Conservation (phyloP, 768 basidiomycete genomes). For the Guyanaporus albipodus region DNA sequence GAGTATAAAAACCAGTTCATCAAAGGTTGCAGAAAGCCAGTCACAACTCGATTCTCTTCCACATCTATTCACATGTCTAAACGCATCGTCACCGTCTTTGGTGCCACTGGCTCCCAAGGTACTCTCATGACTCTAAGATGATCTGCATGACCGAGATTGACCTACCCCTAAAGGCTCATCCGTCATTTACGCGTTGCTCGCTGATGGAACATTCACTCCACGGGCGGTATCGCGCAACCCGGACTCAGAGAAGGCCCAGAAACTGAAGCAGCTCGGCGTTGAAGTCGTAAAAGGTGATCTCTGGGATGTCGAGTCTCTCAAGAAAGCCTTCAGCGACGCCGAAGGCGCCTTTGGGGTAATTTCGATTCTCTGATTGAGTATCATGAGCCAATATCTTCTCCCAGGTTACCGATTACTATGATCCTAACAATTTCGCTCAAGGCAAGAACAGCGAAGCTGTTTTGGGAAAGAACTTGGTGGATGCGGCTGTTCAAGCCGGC, state of each 20-base stretch:
- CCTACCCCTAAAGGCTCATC: constrained; percentile 18
- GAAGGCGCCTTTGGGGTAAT: constrained; percentile 33
- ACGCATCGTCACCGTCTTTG: constrained; percentile 32
- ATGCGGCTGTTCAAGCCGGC: constrained; percentile 20
- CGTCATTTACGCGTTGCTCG: constrained; percentile 27
- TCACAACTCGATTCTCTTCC: too few relatives aligned
- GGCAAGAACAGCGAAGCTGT: constrained; percentile 18
- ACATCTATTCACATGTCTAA: too few relatives aligned
- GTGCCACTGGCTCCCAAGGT: constrained; percentile 38
- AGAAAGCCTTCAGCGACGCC: constrained; percentile 24
- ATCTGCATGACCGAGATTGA: not conserved
- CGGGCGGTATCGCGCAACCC: constrained; percentile 33
- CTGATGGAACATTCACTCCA: constrained; percentile 33
- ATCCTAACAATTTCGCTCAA: constrained; percentile 16
- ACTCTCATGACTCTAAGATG: not conserved
- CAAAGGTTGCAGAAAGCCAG: too few relatives aligned
- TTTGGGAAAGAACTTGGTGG: constrained; percentile 31
- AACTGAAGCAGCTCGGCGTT: constrained; percentile 20
- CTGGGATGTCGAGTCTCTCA: constrained; percentile 25
- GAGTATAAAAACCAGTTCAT: too few relatives aligned
- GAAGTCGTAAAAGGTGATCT: constrained; percentile 24
- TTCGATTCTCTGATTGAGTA: not conserved
- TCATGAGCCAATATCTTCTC: not conserved
- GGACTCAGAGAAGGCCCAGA: constrained; percentile 22
- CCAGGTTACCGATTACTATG: constrained; percentile 29